Base-by-base conservation (phyloP, 305 asterid species). In the Solanum hybrid region DNA sequence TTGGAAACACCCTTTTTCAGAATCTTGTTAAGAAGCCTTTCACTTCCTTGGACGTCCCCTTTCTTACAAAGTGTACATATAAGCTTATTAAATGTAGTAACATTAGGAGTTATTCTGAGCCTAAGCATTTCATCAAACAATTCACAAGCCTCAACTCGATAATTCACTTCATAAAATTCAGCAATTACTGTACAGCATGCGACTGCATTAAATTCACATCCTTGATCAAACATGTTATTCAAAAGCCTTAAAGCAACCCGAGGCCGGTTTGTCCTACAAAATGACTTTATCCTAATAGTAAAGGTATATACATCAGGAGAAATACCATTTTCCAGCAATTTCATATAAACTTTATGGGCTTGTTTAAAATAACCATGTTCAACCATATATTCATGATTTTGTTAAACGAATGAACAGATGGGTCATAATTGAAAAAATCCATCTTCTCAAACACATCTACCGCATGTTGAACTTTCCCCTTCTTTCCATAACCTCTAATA, bases 331-430 rank as follows among this genome's bases (percentile, higher is more conserved):
- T 97, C 98, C 89, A 94, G 93, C 96, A 97, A 91, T 73, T 97
- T 93, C 98, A 97, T 93, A 89, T 97, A 97, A 89, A 97, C 97
- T 83, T 95, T 96, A 92, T 97, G 98, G 10, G 99, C 98, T 93
- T 97, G 98, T 89, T 93, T 91, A 92, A 93, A 95, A 92, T 93
- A 93, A 90, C 94, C 97, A 92, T 93, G 93, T 45, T 96, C 98
- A 51, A 96, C 97, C 93, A 97, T 89, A 97, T 89, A 93, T 96
- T 97, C 99, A 97, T 96, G 24, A 97, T 92, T 6, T 93, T 95
- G 87, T 97, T 97, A 91, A 95, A 94, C 8, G 99, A 95, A 68
- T 79, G 91, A 57, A 96, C 93, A 1, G 98, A 94, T 0, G 98
- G 97, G 76, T 94, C 95, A 88, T 98, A 97, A 22, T 93, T 90